Base-by-base conservation (phyloP, 768 basidiomycete species). In the Suillus placidus region DNA sequence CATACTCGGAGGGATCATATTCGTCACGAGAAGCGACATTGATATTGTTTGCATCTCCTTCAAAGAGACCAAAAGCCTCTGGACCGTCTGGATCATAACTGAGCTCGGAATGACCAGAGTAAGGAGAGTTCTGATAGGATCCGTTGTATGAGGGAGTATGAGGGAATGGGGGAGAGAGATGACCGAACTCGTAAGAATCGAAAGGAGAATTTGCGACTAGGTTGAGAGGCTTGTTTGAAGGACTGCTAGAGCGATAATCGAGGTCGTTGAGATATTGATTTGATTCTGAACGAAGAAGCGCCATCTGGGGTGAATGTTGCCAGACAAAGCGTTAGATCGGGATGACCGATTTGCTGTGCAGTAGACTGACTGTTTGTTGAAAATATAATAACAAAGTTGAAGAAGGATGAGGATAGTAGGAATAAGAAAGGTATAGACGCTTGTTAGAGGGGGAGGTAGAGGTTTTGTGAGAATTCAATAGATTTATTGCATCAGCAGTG, bases 1-100 rank as follows among this genome's bases (percentile, higher is more conserved):
- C 92, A 81, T 86, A 93, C 64, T 92, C 88, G 35, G 84, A 76
- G 5, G 92, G 91, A 73, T 93, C 87, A 83, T 93, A 93, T 37
- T 87, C 88, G 76, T 77, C 70, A 66, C 72, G 71, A 72, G 63
- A 70, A 63, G 74, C 72, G 69, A 75, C 75, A 67, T 68, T 74
- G 69, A 75, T 74, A 67, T 68, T 74, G 55, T 76, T 75, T 30
- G 78, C 77, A 47, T 84, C 81, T 63, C 84, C 83, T 37, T 80
- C 80, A 47, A 89, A 85, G 66, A 90, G 74, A 61, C 76, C 77
- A 62, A 86, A 83, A 66, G 77, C 67, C 26, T 85, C 84, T 38
- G 80, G 76, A 12, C 83, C 85, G n/a, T 78, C 82, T 63, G 80
- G 76, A 70, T 80, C 80, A 63, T 83, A 84, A 64, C 78, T 80